Evolutionary conservation across 2,329 filamentous ascomycete species (phyloP), one percentile per base, ranked within the genome.

Genomic region (Hirsutella minnesotensis): DNA sequence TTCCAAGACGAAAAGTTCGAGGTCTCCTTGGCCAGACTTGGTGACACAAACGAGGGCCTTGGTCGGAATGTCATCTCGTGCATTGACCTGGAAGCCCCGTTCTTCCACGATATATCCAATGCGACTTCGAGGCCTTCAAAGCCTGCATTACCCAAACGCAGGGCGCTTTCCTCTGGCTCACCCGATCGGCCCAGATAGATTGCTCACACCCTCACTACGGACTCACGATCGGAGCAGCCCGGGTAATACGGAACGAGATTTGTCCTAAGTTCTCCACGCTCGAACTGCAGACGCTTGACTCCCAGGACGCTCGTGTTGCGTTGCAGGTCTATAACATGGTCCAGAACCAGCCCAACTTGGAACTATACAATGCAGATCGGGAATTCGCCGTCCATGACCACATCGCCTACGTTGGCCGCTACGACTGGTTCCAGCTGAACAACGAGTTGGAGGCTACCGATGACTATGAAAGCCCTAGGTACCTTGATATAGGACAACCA

Each of bases 41-140:
- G 38, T 35, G 22, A 21, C 43, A 19, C 18, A 36, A 1, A 22
- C 41, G 12, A 22, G 15, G 39, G 16, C 8, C 12, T 24, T 12
- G 27, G 4, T 21, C 16, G 27, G 8, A 36, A 51, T 22, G 31
- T 49, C 15, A 42, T 53, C 13, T 47, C 45, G 1, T 43, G 45
- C 5, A 19, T 53, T 24, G 51, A 53, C 31, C 34, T 53, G 3
- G 40, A 52, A 18, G 19, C 16, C 1, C 49, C 50, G 0, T 53
- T 44, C 18, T 46, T 53, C 4, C 22, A 45, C 18, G 39, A 47
- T 5, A 46, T 51, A 4, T 34, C 40, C 15, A 12, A 42, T 18
- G 7, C 44, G 30, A 37, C 4, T 53, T 49, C 18, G 22, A 38
- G 0, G 30, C 21, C 3, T 50, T 57, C 15, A 46, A 44, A 49